A percentile compares a stretch with the other conserved stretches of the same genome.
Conservation (phyloP, 345 rosid genomes). For the Mangifera indica region DNA sequence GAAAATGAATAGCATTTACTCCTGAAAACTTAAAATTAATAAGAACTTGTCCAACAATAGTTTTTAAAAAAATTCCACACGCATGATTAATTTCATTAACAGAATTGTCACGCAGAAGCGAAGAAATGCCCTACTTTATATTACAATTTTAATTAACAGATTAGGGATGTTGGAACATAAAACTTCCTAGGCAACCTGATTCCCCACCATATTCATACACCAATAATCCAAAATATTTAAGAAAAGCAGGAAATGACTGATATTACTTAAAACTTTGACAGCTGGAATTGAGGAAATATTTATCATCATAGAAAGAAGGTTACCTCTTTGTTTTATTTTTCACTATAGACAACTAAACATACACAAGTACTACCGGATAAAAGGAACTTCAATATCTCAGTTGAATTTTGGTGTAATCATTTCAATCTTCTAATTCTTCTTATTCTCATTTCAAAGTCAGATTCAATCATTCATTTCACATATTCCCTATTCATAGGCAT, state of each 20-base stretch:
- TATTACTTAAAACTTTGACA: not conserved
- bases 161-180: too few species aligned
- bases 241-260: not conserved
- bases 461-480: not conserved
- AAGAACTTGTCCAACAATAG: not conserved
- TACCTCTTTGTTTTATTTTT: not conserved
- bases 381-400: not conserved
- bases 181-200: not conserved
- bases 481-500: not conserved
- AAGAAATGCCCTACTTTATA: too few species aligned
- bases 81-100: not conserved
- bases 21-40: not conserved
- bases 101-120: not conserved
- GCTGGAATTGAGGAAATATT: slow-evolving; percentile 9
- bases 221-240: not conserved
- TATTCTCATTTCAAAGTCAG: not conserved
- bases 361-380: not conserved
- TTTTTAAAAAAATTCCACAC: too few species aligned
- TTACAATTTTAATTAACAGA: not conserved
- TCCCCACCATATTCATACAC: not conserved
- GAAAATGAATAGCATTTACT: not conserved
- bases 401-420: not conserved
- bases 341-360: not conserved
- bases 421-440: not conserved
- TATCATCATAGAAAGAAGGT: not conserved